Percentiles rank a stretch among this genome's conserved stretches.
These are phyloP conservation scores for Abortiporus biennis DNA, from an alignment of 1,284 basidiomycete genomes.

Conservation along the genomic window DNA sequence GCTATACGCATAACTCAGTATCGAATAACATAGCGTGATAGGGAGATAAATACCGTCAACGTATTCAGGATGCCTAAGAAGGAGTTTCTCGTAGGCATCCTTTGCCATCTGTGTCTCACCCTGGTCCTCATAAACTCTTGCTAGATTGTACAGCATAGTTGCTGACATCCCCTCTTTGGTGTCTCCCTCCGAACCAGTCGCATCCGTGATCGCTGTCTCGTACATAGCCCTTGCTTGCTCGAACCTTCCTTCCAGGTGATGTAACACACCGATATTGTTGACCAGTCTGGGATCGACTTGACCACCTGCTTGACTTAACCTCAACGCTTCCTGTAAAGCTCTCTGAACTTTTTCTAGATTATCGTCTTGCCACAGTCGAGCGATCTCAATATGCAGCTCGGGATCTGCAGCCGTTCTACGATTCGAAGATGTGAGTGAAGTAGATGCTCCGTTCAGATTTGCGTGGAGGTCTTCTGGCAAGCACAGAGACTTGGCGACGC, in stretches of 20 bases:
- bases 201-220: slow-evolving; percentile 60
- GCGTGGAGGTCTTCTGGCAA: slow-evolving; percentile 39
- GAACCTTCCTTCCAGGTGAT: slow-evolving; percentile 66
- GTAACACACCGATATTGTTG: slow-evolving; percentile 80
- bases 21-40: neutral
- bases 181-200: slow-evolving; percentile 40
- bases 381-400: slow-evolving; percentile 84
- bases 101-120: slow-evolving; percentile 68
- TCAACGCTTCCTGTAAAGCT: slow-evolving; percentile 68
- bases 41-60: slow-evolving; percentile 70
- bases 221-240: slow-evolving; percentile 54
- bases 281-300: slow-evolving; percentile 60
- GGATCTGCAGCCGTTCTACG: slow-evolving; percentile 67
- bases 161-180: slow-evolving; percentile 69
- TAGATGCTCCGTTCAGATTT: slow-evolving; percentile 26
- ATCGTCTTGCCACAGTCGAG: slow-evolving; percentile 81
- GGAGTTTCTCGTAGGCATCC: slow-evolving; percentile 80
- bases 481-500: slow-evolving; percentile 63
- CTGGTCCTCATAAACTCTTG: slow-evolving; percentile 80
- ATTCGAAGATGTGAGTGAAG: slow-evolving; percentile 29
- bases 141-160: slow-evolving; percentile 84
- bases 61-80: slow-evolving; percentile 87
- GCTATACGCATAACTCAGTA: slow-evolving; percentile 44
- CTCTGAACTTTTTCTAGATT: slow-evolving; percentile 66
- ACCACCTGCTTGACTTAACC: slow-evolving; percentile 46